phyloP scores from a whole-genome alignment of 441 rosid species.

The Lepidium campestre region DNA sequence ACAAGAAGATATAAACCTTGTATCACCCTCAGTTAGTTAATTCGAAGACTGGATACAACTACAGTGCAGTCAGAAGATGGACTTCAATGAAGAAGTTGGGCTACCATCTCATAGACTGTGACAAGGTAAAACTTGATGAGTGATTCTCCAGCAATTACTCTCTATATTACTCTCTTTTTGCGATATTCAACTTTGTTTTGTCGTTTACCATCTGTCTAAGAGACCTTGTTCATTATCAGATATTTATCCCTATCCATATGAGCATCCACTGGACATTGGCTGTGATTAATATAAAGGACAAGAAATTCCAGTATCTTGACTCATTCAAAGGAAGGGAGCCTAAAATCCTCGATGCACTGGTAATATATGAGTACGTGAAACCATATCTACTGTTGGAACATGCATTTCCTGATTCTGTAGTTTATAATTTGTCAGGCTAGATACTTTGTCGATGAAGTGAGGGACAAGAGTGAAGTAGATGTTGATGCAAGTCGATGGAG shows the following conservation, averaged over 20 bases:
- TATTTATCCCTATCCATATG: slow-evolving; percentile 91
- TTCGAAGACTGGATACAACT: slow-evolving; percentile 49
- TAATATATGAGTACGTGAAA: slow-evolving; percentile 27
- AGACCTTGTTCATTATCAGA: slow-evolving; percentile 44
- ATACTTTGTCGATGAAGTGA: slow-evolving; percentile 80
- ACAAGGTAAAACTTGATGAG: slow-evolving; percentile 52
- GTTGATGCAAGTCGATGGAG: slow-evolving; percentile 67
- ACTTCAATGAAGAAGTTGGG: slow-evolving; percentile 83
- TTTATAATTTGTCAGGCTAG: slow-evolving; percentile 52
- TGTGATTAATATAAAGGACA: slow-evolving; percentile 69
- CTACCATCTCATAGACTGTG: slow-evolving; percentile 69
- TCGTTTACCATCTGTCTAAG: not conserved
- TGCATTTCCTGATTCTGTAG: not conserved
- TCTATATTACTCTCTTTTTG: not conserved
- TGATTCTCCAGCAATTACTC: not conserved
- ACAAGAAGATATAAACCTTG: not conserved
- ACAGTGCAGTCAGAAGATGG: slow-evolving; percentile 85
- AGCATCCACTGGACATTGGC: slow-evolving; percentile 96
- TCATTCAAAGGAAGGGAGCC: slow-evolving; percentile 79
- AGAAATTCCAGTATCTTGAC: slow-evolving; percentile 89
- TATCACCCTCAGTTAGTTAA: slow-evolving; percentile 47
- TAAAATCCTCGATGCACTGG: slow-evolving; percentile 57
- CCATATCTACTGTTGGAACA: not conserved
- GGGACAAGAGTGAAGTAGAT: slow-evolving; percentile 59
- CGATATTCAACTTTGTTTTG: not conserved